Percentiles rank a stretch among this genome's conserved stretches.
These are phyloP conservation scores for Cryphonectria nitschkei DNA, from an alignment of 2,329 filamentous ascomycete species.

Conservation along the genomic window DNA sequence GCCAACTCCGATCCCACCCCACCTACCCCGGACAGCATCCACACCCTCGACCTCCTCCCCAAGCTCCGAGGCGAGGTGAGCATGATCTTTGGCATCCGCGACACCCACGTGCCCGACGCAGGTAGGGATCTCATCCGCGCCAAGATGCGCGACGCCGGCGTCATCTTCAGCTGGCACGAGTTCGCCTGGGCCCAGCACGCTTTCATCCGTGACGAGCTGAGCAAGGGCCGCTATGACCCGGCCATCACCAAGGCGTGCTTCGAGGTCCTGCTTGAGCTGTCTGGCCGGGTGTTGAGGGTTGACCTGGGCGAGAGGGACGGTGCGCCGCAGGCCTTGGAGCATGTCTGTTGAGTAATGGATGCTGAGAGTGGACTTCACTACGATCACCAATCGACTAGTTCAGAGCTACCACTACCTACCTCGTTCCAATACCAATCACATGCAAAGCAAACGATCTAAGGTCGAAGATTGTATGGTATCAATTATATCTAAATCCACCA, in stretches of 20 bases:
- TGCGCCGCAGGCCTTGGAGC: slow-evolving; percentile 65
- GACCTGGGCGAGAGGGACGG: slow-evolving; percentile 74
- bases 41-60: slow-evolving; percentile 31
- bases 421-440: background rate
- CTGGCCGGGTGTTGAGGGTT: slow-evolving; percentile 75
- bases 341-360: slow-evolving; percentile 62
- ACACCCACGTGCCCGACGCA: slow-evolving; percentile 84
- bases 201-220: slow-evolving; percentile 90
- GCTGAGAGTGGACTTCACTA: background rate
- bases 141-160: slow-evolving; percentile 76
- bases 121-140: slow-evolving; percentile 83
- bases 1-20: slow-evolving; percentile 50
- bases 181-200: slow-evolving; percentile 93
- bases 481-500: background rate
- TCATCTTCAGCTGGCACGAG: slow-evolving; percentile 82
- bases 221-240: slow-evolving; percentile 92
- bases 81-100: slow-evolving; percentile 90
- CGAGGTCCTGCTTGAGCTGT: slow-evolving; percentile 85
- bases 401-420: background rate
- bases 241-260: slow-evolving; percentile 87
- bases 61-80: slow-evolving; percentile 63
- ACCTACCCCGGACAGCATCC: slow-evolving; percentile 35
- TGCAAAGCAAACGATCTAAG: background rate
- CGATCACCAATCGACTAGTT: too few relatives aligned
- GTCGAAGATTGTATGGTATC: background rate